These are phyloP conservation scores for Ceratobasidium theobromae DNA, from an alignment of 1,284 basidiomycete genomes.

Conservation along the genomic window DNA sequence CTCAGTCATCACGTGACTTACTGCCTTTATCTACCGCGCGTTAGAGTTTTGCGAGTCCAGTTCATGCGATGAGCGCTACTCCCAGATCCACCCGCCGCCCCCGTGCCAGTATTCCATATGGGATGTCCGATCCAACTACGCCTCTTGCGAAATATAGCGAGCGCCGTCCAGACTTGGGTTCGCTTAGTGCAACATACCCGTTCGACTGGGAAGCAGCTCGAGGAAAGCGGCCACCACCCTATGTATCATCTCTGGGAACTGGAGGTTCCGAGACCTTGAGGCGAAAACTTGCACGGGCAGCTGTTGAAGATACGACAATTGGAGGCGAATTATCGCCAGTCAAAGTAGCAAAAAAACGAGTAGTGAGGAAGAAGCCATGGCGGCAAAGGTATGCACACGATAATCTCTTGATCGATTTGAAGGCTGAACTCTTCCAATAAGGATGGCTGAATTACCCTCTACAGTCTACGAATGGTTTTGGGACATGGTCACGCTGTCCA, in stretches of 20 bases:
- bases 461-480: slow-evolving; percentile 55
- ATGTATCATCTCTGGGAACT: slow-evolving; percentile 52
- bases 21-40: not conserved
- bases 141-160: slow-evolving; percentile 30
- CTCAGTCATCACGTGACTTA: not conserved
- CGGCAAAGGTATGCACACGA: slow-evolving; percentile 54
- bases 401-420: slow-evolving; percentile 3
- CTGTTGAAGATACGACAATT: slow-evolving; percentile 8
- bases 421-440: slow-evolving; percentile 14
- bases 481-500: slow-evolving; percentile 72
- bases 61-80: not conserved
- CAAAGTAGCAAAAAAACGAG: slow-evolving; percentile 47
- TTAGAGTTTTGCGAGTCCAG: not conserved
- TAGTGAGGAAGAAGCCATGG: slow-evolving; percentile 63
- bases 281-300: slow-evolving; percentile 18
- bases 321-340: slow-evolving; percentile 39
- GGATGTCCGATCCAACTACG: slow-evolving; percentile 4
- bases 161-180: slow-evolving; percentile 21
- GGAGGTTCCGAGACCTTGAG: slow-evolving; percentile 27
- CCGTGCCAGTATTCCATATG: slow-evolving; percentile 6
- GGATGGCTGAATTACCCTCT: slow-evolving; percentile 61
- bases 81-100: slow-evolving; percentile 26
- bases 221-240: slow-evolving; percentile 64
- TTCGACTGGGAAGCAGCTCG: slow-evolving; percentile 80
- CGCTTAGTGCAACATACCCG: slow-evolving; percentile 30